A percentile compares a stretch with the other conserved stretches of the same genome.
These are phyloP conservation scores for Apiotrichum veenhuisii DNA, from an alignment of 1,284 basidiomycete genomes.

Conservation along the genomic window DNA sequence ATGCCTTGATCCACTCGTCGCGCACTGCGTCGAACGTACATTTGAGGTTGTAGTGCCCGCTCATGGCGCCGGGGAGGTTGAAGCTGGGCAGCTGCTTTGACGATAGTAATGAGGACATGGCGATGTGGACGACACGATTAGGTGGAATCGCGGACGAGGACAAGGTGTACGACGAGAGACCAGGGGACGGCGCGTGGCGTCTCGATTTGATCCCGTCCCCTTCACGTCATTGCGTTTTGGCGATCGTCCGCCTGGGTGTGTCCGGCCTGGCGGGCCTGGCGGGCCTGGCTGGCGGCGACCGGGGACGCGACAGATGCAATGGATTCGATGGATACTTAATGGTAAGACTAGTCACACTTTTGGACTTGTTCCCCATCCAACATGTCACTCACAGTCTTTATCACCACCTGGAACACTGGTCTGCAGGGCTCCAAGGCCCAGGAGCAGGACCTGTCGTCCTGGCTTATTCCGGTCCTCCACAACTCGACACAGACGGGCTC, in stretches of 20 bases:
- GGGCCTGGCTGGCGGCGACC: too few species aligned
- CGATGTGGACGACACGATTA: not conserved
- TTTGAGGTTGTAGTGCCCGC: slow-evolving; percentile 81
- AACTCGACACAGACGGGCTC: slow-evolving; percentile 25
- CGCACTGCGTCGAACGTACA: slow-evolving; percentile 53
- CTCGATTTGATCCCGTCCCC: not conserved
- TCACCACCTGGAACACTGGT: slow-evolving; percentile 50
- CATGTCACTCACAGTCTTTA: slow-evolving; percentile 46
- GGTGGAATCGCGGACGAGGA: too few species aligned
- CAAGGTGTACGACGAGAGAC: too few species aligned
- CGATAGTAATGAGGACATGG: not conserved
- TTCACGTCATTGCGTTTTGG: not conserved
- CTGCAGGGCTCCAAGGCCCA: slow-evolving; percentile 47
- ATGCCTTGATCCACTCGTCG: not conserved
- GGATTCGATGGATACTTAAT: not conserved
- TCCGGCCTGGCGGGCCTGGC: too few species aligned
- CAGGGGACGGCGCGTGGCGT: too few species aligned
- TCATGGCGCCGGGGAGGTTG: slow-evolving; percentile 21
- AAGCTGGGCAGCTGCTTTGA: not conserved
- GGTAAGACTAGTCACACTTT: not conserved
- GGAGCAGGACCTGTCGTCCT: slow-evolving; percentile 44
- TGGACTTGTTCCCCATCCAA: slow-evolving; percentile 1
- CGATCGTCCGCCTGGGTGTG: too few species aligned
- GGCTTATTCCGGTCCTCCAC: slow-evolving; percentile 48
- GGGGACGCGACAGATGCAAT: too few species aligned